Base-by-base conservation (phyloP, 345 rosid species). In the Garcia nutans region DNA sequence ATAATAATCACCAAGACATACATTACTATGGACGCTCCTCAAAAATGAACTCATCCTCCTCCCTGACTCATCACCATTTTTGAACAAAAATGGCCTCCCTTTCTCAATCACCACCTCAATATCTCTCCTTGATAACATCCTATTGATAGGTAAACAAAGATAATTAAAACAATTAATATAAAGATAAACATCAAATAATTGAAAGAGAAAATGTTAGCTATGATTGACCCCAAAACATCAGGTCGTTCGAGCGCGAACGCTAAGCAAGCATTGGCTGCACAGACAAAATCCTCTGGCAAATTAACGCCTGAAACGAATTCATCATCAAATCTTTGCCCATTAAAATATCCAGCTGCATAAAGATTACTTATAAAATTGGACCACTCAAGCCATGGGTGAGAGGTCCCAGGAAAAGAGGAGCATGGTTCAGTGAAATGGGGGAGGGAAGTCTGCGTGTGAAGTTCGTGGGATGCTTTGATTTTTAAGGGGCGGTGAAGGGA, bases 61-160 rank as follows among this genome's bases (percentile, higher is more conserved):
- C 16, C 80, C 73, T 2, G 98, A 88, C 49, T 86, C 92, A 19
- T 88, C 84, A 12, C 84, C 88, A 37, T 82, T 85, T 80, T 71
- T 86, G 75, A 96, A 96, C 79, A 92, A 77, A 73, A 82, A 87
- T 0, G 98, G 96, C 64, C 74, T 74, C 65, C 85, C 93, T 75
- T 85, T 87, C 66, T 76, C 83, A 47, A 89, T 91, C 73, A 96
- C 77, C 66, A 85, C 85, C 82, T 88, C 88, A 6, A 93, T 79
- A 42, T 93, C 97, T 68, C 85, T 87, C 87, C 85, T 86, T 31
- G 97, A 76, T 45, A 96, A 85, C 87, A 82, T 82, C 85, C 99
- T 96, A 72, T 55, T 59, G 16, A 6, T 23, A 26, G 9, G 24
- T 59, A 47, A 23, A 33, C 5, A 24, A 71, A 45, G 54, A 47